A percentile compares a stretch with the other conserved stretches of the same genome.
phyloP scores from a whole-genome alignment of 2,329 filamentous ascomycete species.

The Tolypocladium pustulatum region DNA sequence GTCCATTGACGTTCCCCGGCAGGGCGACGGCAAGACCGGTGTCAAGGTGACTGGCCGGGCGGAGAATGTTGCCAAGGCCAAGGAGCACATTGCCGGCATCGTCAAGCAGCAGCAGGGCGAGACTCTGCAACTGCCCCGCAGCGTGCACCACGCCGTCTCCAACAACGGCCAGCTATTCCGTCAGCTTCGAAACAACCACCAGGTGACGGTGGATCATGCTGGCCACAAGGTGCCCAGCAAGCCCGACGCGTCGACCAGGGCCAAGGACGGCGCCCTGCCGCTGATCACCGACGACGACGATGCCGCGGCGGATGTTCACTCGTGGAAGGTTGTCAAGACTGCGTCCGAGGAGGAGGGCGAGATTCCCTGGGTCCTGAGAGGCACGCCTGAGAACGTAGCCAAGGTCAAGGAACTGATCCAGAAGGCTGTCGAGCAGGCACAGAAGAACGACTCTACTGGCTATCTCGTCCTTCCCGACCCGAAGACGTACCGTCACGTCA shows the following conservation, averaged over 20 bases:
- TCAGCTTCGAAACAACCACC: conserved; percentile 71
- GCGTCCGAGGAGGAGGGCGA: conserved; percentile 53
- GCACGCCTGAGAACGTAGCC: conserved; percentile 64
- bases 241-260: conserved; percentile 43
- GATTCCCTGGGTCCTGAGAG: conserved; percentile 84
- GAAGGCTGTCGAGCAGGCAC: conserved; percentile 60
- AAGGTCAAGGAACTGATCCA: conserved; percentile 71
- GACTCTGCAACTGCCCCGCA: conserved; percentile 72
- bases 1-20: conserved; percentile 80
- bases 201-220: conserved; percentile 85
- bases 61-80: conserved; percentile 72
- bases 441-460: conserved; percentile 62
- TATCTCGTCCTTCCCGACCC: conserved; percentile 88
- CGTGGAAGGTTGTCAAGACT: conserved; percentile 70
- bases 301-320: conserved; percentile 55
- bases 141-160: conserved; percentile 72
- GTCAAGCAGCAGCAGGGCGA: conserved; percentile 83
- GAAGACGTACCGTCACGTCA: conserved; percentile 78
- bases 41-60: conserved; percentile 79
- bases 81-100: conserved; percentile 69
- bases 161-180: conserved; percentile 94
- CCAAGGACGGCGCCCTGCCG: conserved; percentile 59
- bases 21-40: conserved; percentile 72
- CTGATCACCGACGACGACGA: conserved; percentile 82
- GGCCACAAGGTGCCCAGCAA: conserved; percentile 68